phyloP scores from a whole-genome alignment of 73 alveolate genomes.

The Paramecium octaurelia region DNA sequence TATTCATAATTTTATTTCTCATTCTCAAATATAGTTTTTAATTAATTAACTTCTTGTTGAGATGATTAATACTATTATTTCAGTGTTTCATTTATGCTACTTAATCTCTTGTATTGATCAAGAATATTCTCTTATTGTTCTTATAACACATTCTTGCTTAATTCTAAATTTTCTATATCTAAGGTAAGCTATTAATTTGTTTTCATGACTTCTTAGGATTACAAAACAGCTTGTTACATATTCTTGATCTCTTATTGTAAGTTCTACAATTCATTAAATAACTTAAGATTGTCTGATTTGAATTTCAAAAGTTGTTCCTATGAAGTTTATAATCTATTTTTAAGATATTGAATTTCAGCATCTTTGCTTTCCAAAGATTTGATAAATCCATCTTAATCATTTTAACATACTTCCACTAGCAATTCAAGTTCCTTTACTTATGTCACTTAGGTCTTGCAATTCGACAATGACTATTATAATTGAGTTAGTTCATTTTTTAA shows the following conservation, averaged over 20 bases:
- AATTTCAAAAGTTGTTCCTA: neutral
- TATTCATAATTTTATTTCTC: neutral
- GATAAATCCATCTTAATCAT: conserved; percentile 15
- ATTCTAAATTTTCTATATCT: neutral
- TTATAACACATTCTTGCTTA: neutral
- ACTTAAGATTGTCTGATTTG: neutral
- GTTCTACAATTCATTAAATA: neutral
- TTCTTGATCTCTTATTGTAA: neutral
- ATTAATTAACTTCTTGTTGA: neutral
- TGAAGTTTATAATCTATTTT: neutral
- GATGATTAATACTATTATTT: neutral
- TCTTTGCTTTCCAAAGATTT: neutral
- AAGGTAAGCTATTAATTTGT: neutral
- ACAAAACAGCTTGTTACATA: neutral
- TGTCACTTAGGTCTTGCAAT: neutral
- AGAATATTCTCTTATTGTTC: neutral
- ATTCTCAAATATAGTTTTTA: neutral
- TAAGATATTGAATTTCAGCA: neutral
- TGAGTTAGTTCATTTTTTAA: neutral
- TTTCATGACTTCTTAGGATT: neutral
- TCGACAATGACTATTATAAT: neutral
- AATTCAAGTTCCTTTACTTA: conserved; percentile 5
- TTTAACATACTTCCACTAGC: neutral
- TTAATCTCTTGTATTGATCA: neutral
- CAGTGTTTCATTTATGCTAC: neutral